Base-by-base conservation (phyloP, 2,329 filamentous ascomycete species). In the Pseudogymnoascus sp. region DNA sequence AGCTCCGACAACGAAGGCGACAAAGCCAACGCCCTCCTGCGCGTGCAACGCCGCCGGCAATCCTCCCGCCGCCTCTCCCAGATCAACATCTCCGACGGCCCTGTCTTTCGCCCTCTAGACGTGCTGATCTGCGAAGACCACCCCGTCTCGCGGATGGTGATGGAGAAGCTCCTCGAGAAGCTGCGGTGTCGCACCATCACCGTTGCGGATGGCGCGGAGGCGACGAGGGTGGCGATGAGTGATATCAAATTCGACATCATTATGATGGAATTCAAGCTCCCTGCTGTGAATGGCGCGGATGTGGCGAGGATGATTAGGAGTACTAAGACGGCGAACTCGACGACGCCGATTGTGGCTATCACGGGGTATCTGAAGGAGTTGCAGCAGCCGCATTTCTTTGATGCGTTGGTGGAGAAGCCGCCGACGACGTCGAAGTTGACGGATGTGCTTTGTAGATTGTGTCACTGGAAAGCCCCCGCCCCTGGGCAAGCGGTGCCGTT, bases 191-290 rank as follows among this genome's bases (percentile, higher is more conserved):
- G 95, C 45, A 97, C 93, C 7, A 95, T 99, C 71, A 92, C 91
- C 2, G 93, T 95, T 4, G 84, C 88, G 2, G 96, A 93, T 70
- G 95, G 95, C 0, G 88, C 91, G 0, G 95, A 99, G 73, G 95
- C 93, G 10, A 89, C 96, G 71, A 87, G 93, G 21, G 96, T 95
- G 76, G 92, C 95, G 28, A 90, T 96, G 81, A 93, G 93, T 72
- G 93, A 98, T 73, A 93, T 99, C 73, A 96, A 98, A 73, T 99
- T 98, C 73, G 95, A 99, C 76, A 92, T 97, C 71, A 97, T 99
- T 74, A 95, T 99, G 81, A 93, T 96, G 76, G 95, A 99, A 77
- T 97, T 92, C 79, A 96, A 93, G 74, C 80, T 99, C 54, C 93
- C 95, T 8, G 92, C 96, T 73, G 92, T 98, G 72, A 98, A 92